These are phyloP conservation scores for Heteromeles arbutifolia DNA, from an alignment of 306 rosid genomes.

Conservation along the genomic window DNA sequence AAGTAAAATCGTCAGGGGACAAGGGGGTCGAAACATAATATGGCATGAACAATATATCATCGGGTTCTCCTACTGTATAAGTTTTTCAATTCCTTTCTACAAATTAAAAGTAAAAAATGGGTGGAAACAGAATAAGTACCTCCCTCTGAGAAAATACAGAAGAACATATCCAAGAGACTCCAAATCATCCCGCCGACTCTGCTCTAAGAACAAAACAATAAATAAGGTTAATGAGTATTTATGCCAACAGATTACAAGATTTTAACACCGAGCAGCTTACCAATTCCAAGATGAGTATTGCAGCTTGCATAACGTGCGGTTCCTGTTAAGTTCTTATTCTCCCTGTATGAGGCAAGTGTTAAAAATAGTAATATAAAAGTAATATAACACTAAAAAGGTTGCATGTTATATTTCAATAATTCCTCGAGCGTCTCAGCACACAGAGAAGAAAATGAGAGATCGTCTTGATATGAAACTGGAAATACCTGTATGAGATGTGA, in stretches of 20 bases:
- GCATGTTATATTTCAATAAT: background rate
- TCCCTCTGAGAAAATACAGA: slow-evolving; percentile 90
- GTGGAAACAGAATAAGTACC: slow-evolving; percentile 36
- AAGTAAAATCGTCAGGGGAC: slow-evolving; percentile 5
- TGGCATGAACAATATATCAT: background rate
- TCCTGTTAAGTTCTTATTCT: slow-evolving; percentile 86
- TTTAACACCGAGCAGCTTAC: slow-evolving; percentile 35
- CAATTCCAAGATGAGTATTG: slow-evolving; percentile 97
- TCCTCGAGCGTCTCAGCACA: background rate
- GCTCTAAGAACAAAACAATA: slow-evolving; percentile 50
- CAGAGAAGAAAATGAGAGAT: background rate
- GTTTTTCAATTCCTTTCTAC: background rate
- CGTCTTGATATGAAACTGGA: background rate
- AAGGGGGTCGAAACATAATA: background rate
- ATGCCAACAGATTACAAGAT: background rate
- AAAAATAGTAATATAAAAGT: slow-evolving; percentile 7
- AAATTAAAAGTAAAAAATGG: slow-evolving; percentile 1
- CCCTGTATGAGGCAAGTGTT: slow-evolving; percentile 37
- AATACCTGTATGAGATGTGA: slow-evolving; percentile 81
- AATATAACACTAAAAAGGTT: background rate
- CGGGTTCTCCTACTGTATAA: background rate
- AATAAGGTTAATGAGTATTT: slow-evolving; percentile 4
- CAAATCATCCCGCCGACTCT: slow-evolving; percentile 98
- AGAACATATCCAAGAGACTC: slow-evolving; percentile 97
- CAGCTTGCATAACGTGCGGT: slow-evolving; percentile 98